phyloP scores from a whole-genome alignment of 495 filamentous ascomycete genomes.

The Hyphodiscus hymeniophilus region DNA sequence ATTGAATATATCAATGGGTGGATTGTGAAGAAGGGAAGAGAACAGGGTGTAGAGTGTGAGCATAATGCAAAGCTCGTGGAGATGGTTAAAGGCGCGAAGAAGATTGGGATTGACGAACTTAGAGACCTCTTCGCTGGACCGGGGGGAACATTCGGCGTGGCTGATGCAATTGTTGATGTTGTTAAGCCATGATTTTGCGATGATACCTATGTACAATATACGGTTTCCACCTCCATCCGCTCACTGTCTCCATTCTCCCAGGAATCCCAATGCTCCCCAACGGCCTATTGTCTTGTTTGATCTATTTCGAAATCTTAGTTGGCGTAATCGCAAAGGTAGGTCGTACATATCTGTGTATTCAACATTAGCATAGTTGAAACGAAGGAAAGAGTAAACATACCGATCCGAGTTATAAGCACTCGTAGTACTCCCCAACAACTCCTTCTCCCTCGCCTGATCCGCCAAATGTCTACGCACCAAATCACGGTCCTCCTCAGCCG shows the following conservation, averaged over 20 bases:
- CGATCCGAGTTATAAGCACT: conserved; percentile 80
- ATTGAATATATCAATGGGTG: conserved; percentile 83
- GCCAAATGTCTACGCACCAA: conserved; percentile 77
- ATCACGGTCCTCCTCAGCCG: conserved; percentile 94
- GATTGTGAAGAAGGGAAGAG: conserved; percentile 56
- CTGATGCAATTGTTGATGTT: not conserved
- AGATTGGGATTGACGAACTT: conserved; percentile 15
- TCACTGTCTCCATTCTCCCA: not conserved
- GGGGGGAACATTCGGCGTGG: not conserved
- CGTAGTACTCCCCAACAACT: conserved; percentile 70
- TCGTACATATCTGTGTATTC: conserved; percentile 54
- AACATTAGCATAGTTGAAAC: not conserved
- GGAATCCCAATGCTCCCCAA: not conserved
- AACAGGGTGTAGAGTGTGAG: conserved; percentile 56
- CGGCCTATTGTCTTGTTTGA: too few species aligned
- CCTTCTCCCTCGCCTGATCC: conserved; percentile 81
- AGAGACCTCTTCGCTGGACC: not conserved
- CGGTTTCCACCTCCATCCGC: not conserved
- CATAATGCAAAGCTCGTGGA: conserved; percentile 45
- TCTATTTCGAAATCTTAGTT: conserved; percentile 20
- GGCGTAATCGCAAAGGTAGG: conserved; percentile 62
- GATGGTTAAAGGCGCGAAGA: conserved; percentile 27
- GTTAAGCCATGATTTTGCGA: not conserved
- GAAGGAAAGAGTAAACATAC: conserved; percentile 40
- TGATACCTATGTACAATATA: conserved; percentile 5